Conservation (phyloP, 2,329 filamentous ascomycete species). For the Penicillium psychrosexuale region DNA sequence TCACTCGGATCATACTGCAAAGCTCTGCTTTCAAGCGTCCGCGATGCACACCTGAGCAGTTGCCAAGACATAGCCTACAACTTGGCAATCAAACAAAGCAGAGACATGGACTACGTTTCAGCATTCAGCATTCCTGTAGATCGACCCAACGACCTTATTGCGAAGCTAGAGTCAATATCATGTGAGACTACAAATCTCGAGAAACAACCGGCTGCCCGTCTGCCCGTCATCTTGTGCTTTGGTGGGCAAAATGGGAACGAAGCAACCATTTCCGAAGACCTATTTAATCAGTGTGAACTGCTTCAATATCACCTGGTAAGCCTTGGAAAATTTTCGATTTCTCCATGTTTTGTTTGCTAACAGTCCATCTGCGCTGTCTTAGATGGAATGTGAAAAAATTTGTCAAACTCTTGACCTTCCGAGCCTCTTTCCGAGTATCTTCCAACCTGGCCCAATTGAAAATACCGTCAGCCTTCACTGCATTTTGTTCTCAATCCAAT, state of each 20-base stretch:
- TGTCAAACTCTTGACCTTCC: slow-evolving; percentile 26
- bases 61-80: not conserved
- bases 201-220: not conserved
- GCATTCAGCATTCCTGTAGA: not conserved
- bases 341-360: not conserved
- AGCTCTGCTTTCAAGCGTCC: not conserved
- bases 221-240: slow-evolving; percentile 38
- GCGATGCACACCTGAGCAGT: not conserved
- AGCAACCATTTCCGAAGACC: slow-evolving; percentile 27
- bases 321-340: not conserved
- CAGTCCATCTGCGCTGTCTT: slow-evolving; percentile 23
- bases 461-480: slow-evolving; percentile 35
- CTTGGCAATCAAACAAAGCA: not conserved
- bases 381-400: slow-evolving; percentile 33
- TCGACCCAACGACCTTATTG: not conserved
- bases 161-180: not conserved
- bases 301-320: not conserved
- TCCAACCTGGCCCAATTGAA: slow-evolving; percentile 21
- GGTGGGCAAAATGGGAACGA: slow-evolving; percentile 38
- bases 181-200: not conserved
- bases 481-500: slow-evolving; percentile 40
- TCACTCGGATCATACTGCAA: not conserved
- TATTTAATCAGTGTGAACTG: not conserved
- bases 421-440: slow-evolving; percentile 34
- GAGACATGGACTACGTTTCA: not conserved